Conservation (phyloP, 345 rosid genomes). For the Camelina laxa region DNA sequence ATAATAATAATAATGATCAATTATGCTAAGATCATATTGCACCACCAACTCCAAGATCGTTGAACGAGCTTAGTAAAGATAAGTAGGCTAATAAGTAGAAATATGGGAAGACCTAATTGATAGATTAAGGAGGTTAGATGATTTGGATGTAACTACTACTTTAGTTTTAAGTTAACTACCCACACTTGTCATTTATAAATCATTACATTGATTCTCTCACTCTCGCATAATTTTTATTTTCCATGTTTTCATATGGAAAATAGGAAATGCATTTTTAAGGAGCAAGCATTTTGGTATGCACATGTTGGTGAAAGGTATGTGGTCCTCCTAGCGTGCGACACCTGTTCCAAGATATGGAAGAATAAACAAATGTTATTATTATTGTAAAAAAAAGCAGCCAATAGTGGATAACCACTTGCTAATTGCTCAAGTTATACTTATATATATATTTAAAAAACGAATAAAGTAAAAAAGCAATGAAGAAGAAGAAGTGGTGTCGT, state of each 20-base stretch:
- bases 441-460: not conserved
- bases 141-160: not conserved
- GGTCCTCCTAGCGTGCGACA: slow-evolving; percentile 50
- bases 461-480: slow-evolving; percentile 24
- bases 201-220: not conserved
- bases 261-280: not conserved
- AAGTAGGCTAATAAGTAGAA: not conserved
- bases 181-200: not conserved
- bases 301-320: slow-evolving; percentile 27
- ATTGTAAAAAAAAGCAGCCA: slow-evolving; percentile 22
- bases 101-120: no score
- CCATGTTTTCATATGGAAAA: not conserved
- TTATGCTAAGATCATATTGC: not conserved
- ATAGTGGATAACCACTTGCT: slow-evolving; percentile 38
- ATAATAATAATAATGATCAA: no score
- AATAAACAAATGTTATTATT: slow-evolving; percentile 6
- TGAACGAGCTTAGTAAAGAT: not conserved
- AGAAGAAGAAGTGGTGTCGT: not conserved
- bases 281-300: not conserved
- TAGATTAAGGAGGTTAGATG: not conserved
- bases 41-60: not conserved
- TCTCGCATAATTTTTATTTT: not conserved
- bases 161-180: not conserved
- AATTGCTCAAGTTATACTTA: not conserved
- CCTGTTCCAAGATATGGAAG: slow-evolving; percentile 40